phyloP scores from a whole-genome alignment of 805 yeast genomes.

The Candida khao-thaluensis region DNA sequence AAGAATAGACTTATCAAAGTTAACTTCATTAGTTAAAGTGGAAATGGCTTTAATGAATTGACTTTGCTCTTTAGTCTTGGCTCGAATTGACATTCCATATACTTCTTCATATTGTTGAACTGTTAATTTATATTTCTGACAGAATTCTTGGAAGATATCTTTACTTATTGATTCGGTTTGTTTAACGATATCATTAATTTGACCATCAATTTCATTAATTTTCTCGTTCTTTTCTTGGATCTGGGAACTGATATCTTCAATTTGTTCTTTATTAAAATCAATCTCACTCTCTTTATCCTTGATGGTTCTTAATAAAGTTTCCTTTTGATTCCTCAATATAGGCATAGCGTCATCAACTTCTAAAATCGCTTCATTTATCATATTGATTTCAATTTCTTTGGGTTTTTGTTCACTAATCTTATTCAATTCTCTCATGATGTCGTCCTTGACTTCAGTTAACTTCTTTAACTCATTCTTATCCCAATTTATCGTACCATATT shows the following conservation, averaged over 20 bases:
- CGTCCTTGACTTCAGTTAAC: constrained; percentile 51
- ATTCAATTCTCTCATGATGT: constrained; percentile 50
- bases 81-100: constrained; percentile 58
- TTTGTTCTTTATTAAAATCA: constrained; percentile 40
- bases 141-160: constrained; percentile 52
- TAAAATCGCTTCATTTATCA: constrained; percentile 48
- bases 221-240: constrained; percentile 17
- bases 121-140: constrained; percentile 43
- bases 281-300: constrained; percentile 51
- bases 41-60: constrained; percentile 61
- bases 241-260: constrained; percentile 13
- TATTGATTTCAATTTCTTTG: constrained; percentile 55
- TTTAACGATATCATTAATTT: constrained; percentile 21
- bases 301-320: constrained; percentile 44
- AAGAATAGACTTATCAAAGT: constrained; percentile 63
- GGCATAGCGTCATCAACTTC: constrained; percentile 42
- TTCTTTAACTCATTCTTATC: constrained; percentile 64
- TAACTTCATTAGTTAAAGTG: constrained; percentile 56
- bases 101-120: constrained; percentile 69
- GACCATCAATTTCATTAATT: constrained; percentile 17
- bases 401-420: constrained; percentile 48
- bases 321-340: constrained; percentile 42
- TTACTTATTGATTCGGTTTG: constrained; percentile 36
- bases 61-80: constrained; percentile 58
- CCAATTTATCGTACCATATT: constrained; percentile 52